Percentiles rank a stretch among this genome's conserved stretches.
phyloP scores from a whole-genome alignment of 2,329 filamentous ascomycete species.

The Fusarium graminum region DNA sequence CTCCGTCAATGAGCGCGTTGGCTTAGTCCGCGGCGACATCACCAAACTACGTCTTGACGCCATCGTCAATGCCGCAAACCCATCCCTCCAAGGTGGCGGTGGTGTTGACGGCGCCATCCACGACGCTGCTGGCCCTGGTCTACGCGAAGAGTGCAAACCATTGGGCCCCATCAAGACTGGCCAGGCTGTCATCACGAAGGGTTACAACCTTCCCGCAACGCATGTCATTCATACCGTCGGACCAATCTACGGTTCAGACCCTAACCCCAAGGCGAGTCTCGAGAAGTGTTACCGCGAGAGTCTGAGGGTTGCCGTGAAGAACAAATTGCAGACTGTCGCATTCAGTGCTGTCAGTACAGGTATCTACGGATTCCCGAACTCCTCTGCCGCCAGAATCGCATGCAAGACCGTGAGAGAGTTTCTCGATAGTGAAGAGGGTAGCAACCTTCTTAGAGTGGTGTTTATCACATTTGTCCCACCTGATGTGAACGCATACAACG shows the following conservation, averaged over 20 bases:
- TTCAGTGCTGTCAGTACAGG: conserved; percentile 91
- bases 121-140: conserved; percentile 76
- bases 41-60: conserved; percentile 82
- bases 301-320: conserved; percentile 77
- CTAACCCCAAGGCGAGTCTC: conserved; percentile 63
- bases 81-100: conserved; percentile 82
- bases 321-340: conserved; percentile 77
- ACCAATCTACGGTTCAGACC: conserved; percentile 72
- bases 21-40: conserved; percentile 81
- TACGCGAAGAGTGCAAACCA: conserved; percentile 77
- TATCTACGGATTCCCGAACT: conserved; percentile 86
- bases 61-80: conserved; percentile 95
- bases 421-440: conserved; percentile 60
- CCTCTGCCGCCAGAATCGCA: conserved; percentile 79
- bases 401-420: conserved; percentile 69
- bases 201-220: conserved; percentile 79
- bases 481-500: conserved; percentile 80
- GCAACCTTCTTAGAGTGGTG: conserved; percentile 77
- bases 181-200: conserved; percentile 83
- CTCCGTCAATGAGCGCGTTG: conserved; percentile 76
- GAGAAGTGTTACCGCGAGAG: conserved; percentile 76
- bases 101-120: conserved; percentile 94
- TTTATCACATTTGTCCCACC: conserved; percentile 88
- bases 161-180: conserved; percentile 82
- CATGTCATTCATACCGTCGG: conserved; percentile 93